phyloP scores from a whole-genome alignment of 768 basidiomycete genomes.

The Mycena amicta region DNA sequence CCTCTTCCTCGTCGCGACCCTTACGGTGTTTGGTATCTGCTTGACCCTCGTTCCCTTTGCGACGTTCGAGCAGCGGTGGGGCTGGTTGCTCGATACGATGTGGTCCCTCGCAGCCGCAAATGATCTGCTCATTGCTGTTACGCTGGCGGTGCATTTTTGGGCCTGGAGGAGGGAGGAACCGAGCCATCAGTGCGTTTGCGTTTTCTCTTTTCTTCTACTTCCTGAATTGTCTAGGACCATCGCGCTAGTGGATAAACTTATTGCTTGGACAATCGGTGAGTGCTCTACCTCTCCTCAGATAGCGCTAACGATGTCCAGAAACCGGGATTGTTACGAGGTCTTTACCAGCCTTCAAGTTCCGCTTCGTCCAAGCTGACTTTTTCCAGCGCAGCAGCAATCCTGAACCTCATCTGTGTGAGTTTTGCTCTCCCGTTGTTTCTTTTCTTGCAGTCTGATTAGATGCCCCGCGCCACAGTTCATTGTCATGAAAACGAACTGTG shows the following conservation, averaged over 20 bases:
- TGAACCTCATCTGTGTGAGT: conserved; percentile 17
- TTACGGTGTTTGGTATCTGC: conserved; percentile 1
- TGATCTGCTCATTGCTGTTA: conserved; percentile 8
- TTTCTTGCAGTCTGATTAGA: no score
- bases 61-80: conserved; percentile 2
- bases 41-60: not conserved
- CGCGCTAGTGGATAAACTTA: conserved; percentile 9
- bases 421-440: not conserved
- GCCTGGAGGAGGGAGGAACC: not conserved
- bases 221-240: not conserved
- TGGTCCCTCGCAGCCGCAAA: conserved; percentile 16
- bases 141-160: conserved; percentile 4
- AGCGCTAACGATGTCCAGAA: no score
- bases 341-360: no score
- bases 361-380: not conserved
- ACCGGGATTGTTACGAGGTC: conserved; percentile 16
- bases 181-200: not conserved
- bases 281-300: no score
- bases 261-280: conserved; percentile 11
- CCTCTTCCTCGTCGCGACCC: conserved; percentile 5
- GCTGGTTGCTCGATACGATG: conserved; percentile 7
- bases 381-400: conserved; percentile 11
- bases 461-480: conserved; percentile 8
- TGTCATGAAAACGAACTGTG: conserved; percentile 17
- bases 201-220: no score